Evolutionary conservation across 768 basidiomycete species (phyloP).

Genomic region (Mycena haematopus): DNA sequence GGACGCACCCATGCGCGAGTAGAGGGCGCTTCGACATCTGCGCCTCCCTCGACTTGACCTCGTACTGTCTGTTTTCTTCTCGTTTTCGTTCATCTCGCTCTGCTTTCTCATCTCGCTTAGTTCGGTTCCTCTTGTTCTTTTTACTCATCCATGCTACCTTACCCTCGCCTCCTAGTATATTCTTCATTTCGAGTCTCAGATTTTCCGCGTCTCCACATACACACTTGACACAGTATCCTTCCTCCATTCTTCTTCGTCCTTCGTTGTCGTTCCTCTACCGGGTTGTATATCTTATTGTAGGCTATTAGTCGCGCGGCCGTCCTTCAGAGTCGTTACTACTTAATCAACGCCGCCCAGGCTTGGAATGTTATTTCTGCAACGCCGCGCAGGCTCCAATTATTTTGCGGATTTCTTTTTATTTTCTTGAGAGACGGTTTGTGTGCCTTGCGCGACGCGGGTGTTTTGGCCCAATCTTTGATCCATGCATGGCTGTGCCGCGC

Average conservation of each 20-base stretch:
- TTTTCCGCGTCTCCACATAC: too few relatives aligned
- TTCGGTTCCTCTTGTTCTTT: too few relatives aligned
- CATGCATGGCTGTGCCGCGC: too few relatives aligned
- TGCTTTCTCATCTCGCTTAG: background rate
- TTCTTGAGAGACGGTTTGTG: too few relatives aligned
- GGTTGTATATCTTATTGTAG: constrained; percentile 23
- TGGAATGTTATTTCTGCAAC: background rate
- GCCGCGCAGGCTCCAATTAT: too few relatives aligned
- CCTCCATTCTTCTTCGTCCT: background rate
- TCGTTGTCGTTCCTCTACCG: background rate
- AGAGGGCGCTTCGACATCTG: background rate
- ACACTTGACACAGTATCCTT: background rate
- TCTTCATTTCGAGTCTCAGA: too few relatives aligned
- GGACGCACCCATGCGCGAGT: constrained; percentile 17
- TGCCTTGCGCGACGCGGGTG: too few relatives aligned
- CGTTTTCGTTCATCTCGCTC: background rate
- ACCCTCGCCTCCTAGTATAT: too few relatives aligned
- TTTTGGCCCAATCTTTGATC: too few relatives aligned
- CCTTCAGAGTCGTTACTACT: background rate
- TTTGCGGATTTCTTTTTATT: too few relatives aligned
- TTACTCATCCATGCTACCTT: too few relatives aligned
- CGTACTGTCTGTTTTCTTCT: background rate
- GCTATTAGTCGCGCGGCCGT: constrained; percentile 9
- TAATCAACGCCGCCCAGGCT: constrained; percentile 1
- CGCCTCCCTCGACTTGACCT: too few relatives aligned